These are phyloP conservation scores for Glebionis coronaria DNA, from an alignment of 129 eudicot genomes.

Conservation along the genomic window DNA sequence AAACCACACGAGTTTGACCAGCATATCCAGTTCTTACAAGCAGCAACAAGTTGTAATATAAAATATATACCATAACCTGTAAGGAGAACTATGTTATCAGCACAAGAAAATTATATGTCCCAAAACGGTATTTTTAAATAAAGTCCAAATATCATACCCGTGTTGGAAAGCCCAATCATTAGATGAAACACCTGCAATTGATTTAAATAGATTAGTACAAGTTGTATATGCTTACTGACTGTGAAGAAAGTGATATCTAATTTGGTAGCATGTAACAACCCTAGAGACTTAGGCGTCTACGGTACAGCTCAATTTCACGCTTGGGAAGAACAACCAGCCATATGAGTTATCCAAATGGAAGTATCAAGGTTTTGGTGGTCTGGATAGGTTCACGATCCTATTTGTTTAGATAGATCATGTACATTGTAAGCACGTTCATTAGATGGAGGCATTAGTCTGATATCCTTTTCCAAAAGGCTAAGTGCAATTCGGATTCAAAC, in stretches of 20 bases:
- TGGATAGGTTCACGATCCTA: too few relatives aligned
- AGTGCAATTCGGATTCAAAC: too few relatives aligned
- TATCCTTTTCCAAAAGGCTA: too few relatives aligned
- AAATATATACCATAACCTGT: constrained; percentile 81
- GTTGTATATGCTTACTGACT: background rate
- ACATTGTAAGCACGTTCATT: background rate
- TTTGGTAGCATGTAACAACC: background rate
- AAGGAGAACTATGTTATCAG: background rate
- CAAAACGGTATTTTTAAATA: background rate
- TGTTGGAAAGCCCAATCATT: constrained; percentile 77
- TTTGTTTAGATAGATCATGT: background rate
- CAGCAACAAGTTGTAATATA: constrained; percentile 68
- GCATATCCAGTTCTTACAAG: constrained; percentile 87
- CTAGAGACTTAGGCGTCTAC: background rate
- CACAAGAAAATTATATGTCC: background rate
- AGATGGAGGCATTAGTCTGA: too few relatives aligned
- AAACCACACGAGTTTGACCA: constrained; percentile 97
- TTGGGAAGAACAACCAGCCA: too few relatives aligned
- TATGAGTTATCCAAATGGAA: too few relatives aligned
- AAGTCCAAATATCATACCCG: constrained; percentile 47
- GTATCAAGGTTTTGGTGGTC: too few relatives aligned
- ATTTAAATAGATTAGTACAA: constrained; percentile 12
- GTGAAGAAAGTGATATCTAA: background rate
- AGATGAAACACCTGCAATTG: constrained; percentile 79
- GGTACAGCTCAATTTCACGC: too few relatives aligned